Percentiles rank a stretch among this genome's conserved stretches.
Conservation (phyloP, 306 rosid genomes). For the Lathyrus oleraceus region DNA sequence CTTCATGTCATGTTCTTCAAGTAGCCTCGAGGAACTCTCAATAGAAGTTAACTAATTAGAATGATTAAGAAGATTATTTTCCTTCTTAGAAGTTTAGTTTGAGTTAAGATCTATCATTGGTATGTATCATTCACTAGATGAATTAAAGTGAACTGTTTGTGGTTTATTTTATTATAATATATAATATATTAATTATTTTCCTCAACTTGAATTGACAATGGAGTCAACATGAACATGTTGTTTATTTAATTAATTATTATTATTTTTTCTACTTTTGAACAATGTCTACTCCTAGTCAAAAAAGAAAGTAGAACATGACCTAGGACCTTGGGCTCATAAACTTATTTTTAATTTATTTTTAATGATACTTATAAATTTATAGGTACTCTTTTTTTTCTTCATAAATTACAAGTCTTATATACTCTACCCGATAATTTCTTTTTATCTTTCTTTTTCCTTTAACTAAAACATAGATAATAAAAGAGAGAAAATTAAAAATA, state of each 20-base stretch:
- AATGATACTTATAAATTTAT: too few species aligned
- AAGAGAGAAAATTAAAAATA: too few species aligned
- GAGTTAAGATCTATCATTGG: neutral
- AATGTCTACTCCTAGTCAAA: neutral
- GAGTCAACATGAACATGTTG: constrained; percentile 7
- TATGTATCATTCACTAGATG: neutral
- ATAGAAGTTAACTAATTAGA: neutral
- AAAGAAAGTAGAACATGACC: neutral
- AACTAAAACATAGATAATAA: too few species aligned
- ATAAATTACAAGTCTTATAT: too few species aligned
- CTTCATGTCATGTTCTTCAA: constrained; percentile 37
- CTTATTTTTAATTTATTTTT: too few species aligned
- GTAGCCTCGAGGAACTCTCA: constrained; percentile 32
- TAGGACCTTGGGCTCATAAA: too few species aligned
- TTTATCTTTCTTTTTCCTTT: too few species aligned
- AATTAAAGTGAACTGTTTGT: neutral
- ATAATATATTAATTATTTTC: too few species aligned
- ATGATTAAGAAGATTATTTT: neutral
- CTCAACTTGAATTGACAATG: neutral
- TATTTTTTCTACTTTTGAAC: neutral
- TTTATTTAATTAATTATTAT: neutral
- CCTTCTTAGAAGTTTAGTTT: neutral
- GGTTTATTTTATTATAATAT: neutral
- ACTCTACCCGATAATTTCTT: too few species aligned
- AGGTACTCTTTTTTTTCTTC: too few species aligned